Percentiles rank a stretch among this genome's conserved stretches.
These are phyloP conservation scores for Leccinum aurantiacum DNA, from an alignment of 768 basidiomycete genomes.

Conservation along the genomic window DNA sequence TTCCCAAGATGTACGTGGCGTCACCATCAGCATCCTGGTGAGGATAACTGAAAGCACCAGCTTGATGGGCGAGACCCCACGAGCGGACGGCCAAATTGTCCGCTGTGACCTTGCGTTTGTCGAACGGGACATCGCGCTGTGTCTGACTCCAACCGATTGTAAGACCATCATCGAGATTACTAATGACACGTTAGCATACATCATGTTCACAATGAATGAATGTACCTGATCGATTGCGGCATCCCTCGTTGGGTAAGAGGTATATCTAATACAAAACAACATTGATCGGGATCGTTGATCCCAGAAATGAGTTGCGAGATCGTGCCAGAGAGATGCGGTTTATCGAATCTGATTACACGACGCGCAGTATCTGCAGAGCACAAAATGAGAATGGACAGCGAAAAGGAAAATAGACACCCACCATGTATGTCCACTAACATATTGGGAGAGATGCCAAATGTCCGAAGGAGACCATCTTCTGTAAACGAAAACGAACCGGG, in stretches of 20 bases:
- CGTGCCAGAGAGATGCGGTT: not conserved
- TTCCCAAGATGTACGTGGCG: not conserved
- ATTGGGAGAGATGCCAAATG: not conserved
- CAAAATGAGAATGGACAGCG: not conserved
- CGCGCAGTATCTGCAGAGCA: not conserved
- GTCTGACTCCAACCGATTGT: conserved; percentile 7
- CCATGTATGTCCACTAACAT: not conserved
- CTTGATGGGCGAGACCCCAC: not conserved
- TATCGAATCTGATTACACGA: not conserved
- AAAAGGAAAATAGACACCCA: not conserved
- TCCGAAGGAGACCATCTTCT: not conserved
- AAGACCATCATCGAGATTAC: conserved; percentile 7
- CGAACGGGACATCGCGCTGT: not conserved
- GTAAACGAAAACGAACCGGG: not conserved
- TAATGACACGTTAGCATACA: not conserved
- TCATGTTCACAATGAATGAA: no score
- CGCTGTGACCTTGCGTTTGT: not conserved
- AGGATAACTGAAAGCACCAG: not conserved
- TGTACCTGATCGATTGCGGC: not conserved
- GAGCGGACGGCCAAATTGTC: not conserved
- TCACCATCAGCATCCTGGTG: conserved; percentile 13
- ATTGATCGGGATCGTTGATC: not conserved
- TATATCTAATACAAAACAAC: not conserved
- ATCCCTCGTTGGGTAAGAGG: not conserved
- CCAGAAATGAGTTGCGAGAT: not conserved